Conservation (phyloP, 1,284 basidiomycete species). For the Puccinia horiana region DNA sequence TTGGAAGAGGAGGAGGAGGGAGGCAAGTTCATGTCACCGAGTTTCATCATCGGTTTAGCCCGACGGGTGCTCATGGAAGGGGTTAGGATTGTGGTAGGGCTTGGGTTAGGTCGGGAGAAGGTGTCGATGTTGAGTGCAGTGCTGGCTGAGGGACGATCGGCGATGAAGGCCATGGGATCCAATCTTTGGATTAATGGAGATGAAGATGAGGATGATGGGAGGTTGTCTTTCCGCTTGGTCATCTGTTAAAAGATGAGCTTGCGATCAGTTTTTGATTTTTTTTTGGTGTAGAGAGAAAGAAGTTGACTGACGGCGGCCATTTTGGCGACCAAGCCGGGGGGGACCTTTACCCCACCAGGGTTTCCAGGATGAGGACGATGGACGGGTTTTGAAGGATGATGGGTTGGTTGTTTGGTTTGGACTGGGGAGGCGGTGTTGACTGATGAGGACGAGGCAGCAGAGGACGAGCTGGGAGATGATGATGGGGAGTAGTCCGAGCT, state of each 20-base stretch:
- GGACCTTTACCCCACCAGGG: neutral
- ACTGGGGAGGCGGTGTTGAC: no score
- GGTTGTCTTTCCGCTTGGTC: conserved; percentile 30
- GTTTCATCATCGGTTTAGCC: conserved; percentile 27
- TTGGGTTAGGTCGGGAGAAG: neutral
- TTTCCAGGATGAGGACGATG: neutral
- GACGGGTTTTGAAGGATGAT: neutral
- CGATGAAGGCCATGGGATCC: conserved; percentile 31
- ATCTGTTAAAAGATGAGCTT: no score
- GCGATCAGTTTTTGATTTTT: no score
- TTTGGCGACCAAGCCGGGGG: neutral
- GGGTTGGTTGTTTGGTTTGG: neutral
- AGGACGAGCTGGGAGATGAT: neutral
- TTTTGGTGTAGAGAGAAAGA: no score
- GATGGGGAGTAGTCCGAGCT: conserved; percentile 6
- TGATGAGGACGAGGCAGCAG: conserved; percentile 2
- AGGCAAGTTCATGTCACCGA: neutral
- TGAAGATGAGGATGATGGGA: conserved; percentile 16
- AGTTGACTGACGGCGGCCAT: no score
- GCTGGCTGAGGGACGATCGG: conserved; percentile 8
- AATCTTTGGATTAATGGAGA: conserved; percentile 27
- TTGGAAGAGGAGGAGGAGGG: neutral
- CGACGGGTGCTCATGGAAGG: conserved; percentile 9
- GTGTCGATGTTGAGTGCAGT: neutral
- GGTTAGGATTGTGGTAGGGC: neutral